phyloP scores from a whole-genome alignment of 805 yeast species.

The Barnettozyma pratensis region DNA sequence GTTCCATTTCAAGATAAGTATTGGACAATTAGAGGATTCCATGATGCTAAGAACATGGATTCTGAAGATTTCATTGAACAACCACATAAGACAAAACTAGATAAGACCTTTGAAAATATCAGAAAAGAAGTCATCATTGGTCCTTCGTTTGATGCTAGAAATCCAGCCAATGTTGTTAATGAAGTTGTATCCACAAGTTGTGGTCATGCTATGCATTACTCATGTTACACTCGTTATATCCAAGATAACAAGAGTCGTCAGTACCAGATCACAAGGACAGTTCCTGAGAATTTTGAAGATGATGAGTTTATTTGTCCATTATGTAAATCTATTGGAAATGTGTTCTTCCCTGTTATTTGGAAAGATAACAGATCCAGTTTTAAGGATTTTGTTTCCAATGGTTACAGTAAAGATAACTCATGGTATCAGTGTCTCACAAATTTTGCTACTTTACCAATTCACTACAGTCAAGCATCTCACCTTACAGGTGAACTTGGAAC shows the following conservation, averaged over 20 bases:
- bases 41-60: conserved; percentile 31
- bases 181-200: conserved; percentile 55
- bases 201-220: conserved; percentile 90
- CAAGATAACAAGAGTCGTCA: conserved; percentile 49
- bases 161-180: conserved; percentile 13
- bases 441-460: not conserved
- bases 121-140: conserved; percentile 48
- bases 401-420: conserved; percentile 1
- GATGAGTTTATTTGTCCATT: conserved; percentile 85
- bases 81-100: conserved; percentile 25
- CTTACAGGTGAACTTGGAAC: conserved; percentile 7
- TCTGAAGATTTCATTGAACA: conserved; percentile 8
- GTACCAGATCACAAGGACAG: conserved; percentile 73
- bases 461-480: no score
- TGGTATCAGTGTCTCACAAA: conserved; percentile 19
- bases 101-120: conserved; percentile 30
- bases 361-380: conserved; percentile 35
- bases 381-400: conserved; percentile 6
- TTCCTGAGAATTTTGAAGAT: conserved; percentile 67
- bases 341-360: conserved; percentile 76
- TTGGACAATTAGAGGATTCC: conserved; percentile 62
- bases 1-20: conserved; percentile 60
- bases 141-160: conserved; percentile 57
- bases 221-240: conserved; percentile 65
- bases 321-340: conserved; percentile 81